phyloP scores from a whole-genome alignment of 192 early-diverging fungal genomes.

The Dissophora ornata region DNA sequence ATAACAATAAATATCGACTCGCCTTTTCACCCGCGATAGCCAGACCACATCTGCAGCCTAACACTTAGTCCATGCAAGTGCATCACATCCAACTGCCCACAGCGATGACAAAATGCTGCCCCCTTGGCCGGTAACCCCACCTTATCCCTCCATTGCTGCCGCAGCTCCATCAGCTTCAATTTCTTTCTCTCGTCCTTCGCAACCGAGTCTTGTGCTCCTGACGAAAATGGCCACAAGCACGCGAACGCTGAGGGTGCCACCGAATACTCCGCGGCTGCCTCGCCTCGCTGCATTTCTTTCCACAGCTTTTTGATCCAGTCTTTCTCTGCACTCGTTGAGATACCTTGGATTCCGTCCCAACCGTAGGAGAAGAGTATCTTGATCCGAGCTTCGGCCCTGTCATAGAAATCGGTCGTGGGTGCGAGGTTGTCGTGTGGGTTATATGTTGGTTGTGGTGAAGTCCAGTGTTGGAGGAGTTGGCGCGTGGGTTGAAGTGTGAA shows the following conservation, averaged over 20 bases:
- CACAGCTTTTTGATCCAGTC: constrained; percentile 34
- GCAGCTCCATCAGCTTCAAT: constrained; percentile 27
- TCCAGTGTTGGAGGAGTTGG: constrained; percentile 40
- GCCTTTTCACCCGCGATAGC: constrained; percentile 18
- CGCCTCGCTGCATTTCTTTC: constrained; percentile 28
- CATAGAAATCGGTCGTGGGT: constrained; percentile 18
- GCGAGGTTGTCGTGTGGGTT: constrained; percentile 32
- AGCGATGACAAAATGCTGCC: constrained; percentile 20
- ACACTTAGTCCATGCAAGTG: constrained; percentile 39
- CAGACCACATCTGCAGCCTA: constrained; percentile 41
- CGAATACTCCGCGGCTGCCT: constrained; percentile 14
- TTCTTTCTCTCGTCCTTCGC: constrained; percentile 24
- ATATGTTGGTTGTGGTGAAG: constrained; percentile 9
- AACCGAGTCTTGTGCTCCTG: background rate
- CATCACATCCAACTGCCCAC: constrained; percentile 51
- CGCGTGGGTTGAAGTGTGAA: background rate
- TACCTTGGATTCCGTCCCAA: constrained; percentile 36
- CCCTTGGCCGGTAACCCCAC: constrained; percentile 30
- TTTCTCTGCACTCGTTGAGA: constrained; percentile 22
- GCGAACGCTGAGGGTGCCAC: background rate
- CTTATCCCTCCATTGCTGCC: constrained; percentile 32
- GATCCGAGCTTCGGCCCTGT: constrained; percentile 16
- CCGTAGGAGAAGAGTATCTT: constrained; percentile 13
- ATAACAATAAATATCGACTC: background rate
- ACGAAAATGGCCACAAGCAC: background rate